Evolutionary conservation across 176 grass and related monocot genomes (phyloP), one percentile per base, ranked within the genome.

Genomic region (Triticum timopheevii): DNA sequence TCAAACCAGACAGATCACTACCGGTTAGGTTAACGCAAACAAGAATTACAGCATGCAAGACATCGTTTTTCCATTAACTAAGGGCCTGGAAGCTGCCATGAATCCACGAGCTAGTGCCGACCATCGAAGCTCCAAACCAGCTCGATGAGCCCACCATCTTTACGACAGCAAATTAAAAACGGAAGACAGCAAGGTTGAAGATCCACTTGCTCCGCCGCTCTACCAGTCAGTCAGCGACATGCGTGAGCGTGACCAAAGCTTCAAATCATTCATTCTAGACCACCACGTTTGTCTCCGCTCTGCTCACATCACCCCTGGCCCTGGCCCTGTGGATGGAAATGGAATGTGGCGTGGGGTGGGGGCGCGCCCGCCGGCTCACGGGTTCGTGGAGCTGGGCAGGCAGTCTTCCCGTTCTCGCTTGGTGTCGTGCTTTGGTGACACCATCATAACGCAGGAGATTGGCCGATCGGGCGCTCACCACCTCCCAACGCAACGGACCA

Each of bases 221-320:
- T 25, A 73, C 71, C 71, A 49, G 72, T 49, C 0, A 75, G 42
- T 75, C 72, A 30, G 42, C 45, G 85, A 84, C 84, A 59, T 49
- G 89, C 66, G 76, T 74, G 44, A 8, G 89, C 66, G 76, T 74
- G 44, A 8, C 0, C 67, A 67, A 87, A 83, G 84, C 66, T 17
- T 5, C 33, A 85, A 80, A 80, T 74, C 78, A 85, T 80, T 45
- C 67, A 34, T 36, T 36, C 22, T 15, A 76, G 50, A 76, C 73
- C 42, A 52, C 73, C 73, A 50, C 73, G 42, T 76, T 75, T 54
- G 36, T 20, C 35, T 9, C 1, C 35, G 22, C 7, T 24, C 69
- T 23, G 72, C 62, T 69, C 33, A 13, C 80, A 61, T 83, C 80
- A 88, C 38, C 35, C 73, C 59, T 5, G 39, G 0, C 13, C 61